Evolutionary conservation across 352 stramenopile species (phyloP).

Genomic region (Phytophthora sp.): DNA sequence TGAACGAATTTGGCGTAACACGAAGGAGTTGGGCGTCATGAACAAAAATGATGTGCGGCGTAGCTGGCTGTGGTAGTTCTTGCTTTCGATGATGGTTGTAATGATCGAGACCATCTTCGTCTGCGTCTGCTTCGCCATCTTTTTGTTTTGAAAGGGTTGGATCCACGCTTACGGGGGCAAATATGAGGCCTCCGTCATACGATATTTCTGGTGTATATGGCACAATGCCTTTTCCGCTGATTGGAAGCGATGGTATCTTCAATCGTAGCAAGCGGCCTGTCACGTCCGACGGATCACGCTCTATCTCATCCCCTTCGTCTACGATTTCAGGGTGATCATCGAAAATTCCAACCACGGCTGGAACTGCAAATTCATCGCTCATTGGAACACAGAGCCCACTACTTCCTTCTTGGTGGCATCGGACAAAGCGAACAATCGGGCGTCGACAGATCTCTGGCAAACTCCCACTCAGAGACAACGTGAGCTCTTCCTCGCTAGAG

Average conservation of each 20-base stretch:
- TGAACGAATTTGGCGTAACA: slow-evolving; percentile 62
- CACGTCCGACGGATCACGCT: slow-evolving; percentile 17
- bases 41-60: slow-evolving; percentile 44
- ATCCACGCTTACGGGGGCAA: slow-evolving; percentile 40
- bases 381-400: slow-evolving; percentile 4
- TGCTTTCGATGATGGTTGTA: slow-evolving; percentile 9
- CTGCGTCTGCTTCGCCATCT: slow-evolving; percentile 2
- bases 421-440: slow-evolving; percentile 49
- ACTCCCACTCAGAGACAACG: slow-evolving; percentile 43
- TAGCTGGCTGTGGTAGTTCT: background rate
- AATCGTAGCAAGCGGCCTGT: slow-evolving; percentile 31
- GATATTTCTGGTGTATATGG: slow-evolving; percentile 60
- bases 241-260: slow-evolving; percentile 29
- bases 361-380: background rate
- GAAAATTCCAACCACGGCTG: slow-evolving; percentile 13
- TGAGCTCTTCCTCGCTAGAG: slow-evolving; percentile 34
- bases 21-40: slow-evolving; percentile 50
- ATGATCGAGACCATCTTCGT: slow-evolving; percentile 1
- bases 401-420: slow-evolving; percentile 18
- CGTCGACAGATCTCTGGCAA: slow-evolving; percentile 41
- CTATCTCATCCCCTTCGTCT: slow-evolving; percentile 21
- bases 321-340: slow-evolving; percentile 14
- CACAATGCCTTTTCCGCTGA: slow-evolving; percentile 18
- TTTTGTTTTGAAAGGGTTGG: slow-evolving; percentile 7
- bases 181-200: slow-evolving; percentile 58